These are phyloP conservation scores for Talaromyces liani DNA, from an alignment of 495 filamentous ascomycete species.

Conservation along the genomic window DNA sequence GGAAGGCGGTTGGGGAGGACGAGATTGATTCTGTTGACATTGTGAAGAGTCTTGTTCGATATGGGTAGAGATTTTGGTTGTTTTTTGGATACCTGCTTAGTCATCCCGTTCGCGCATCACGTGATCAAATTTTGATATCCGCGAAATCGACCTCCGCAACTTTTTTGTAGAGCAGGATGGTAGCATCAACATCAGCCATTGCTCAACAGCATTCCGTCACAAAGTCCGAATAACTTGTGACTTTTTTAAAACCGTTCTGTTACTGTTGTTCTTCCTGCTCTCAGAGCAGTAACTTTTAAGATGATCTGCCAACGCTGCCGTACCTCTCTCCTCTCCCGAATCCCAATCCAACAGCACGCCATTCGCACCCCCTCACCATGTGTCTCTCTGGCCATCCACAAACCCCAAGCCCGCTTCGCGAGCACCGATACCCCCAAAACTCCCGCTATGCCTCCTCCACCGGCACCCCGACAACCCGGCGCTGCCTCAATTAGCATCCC, in stretches of 20 bases:
- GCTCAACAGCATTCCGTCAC: not conserved
- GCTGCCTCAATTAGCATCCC: constrained; percentile 25
- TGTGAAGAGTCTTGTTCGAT: constrained; percentile 5
- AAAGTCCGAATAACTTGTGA: not conserved
- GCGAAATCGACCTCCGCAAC: constrained; percentile 4
- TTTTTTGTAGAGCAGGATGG: constrained; percentile 2
- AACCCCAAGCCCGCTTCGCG: constrained; percentile 31
- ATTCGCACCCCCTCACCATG: constrained; percentile 24
- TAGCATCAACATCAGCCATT: constrained; percentile 1
- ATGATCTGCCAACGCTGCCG: constrained; percentile 47
- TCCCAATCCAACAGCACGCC: constrained; percentile 23
- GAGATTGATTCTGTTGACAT: constrained; percentile 10
- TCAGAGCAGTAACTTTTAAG: not conserved
- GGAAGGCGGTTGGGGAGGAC: constrained; percentile 11
- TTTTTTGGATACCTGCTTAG: constrained; percentile 1
- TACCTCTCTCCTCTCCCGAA: constrained; percentile 32
- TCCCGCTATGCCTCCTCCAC: constrained; percentile 43
- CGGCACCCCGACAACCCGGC: constrained; percentile 42
- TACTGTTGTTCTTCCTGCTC: not conserved
- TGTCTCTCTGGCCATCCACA: constrained; percentile 21
- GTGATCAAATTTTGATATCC: not conserved
- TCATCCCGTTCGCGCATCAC: not conserved
- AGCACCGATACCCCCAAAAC: constrained; percentile 36
- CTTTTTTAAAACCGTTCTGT: not conserved
- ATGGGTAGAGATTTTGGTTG: no score